phyloP scores from a whole-genome alignment of 768 basidiomycete species.

The Serpula lacrymans region DNA sequence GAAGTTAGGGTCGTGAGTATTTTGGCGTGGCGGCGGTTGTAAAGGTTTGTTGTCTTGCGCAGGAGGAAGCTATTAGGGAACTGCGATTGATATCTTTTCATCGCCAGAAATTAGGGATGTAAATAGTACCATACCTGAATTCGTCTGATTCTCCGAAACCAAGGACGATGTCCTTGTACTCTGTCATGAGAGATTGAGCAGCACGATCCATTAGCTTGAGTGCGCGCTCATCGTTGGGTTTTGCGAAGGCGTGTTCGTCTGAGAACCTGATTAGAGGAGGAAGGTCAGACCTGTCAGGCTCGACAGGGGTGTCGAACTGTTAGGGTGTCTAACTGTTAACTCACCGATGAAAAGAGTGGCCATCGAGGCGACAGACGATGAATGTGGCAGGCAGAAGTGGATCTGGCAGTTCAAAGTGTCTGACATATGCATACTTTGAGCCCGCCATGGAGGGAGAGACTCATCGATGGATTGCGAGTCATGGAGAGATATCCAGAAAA shows the following conservation, averaged over 20 bases:
- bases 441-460: constrained; percentile 78
- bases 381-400: constrained; percentile 79
- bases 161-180: constrained; percentile 78
- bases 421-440: constrained; percentile 90
- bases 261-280: constrained; percentile 60
- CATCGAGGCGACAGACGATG: constrained; percentile 85
- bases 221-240: constrained; percentile 90
- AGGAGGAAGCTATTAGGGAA: constrained; percentile 85
- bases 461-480: too few species aligned
- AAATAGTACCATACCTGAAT: constrained; percentile 84
- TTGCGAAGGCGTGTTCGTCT: constrained; percentile 74
- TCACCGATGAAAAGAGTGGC: constrained; percentile 91
- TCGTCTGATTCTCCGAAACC: constrained; percentile 98
- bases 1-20: constrained; percentile 82
- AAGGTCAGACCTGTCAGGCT: neutral
- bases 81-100: neutral
- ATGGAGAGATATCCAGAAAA: constrained; percentile 3
- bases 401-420: constrained; percentile 86
- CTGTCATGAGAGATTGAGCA: constrained; percentile 76
- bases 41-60: constrained; percentile 67
- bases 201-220: constrained; percentile 91
- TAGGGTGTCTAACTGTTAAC: constrained; percentile 13
- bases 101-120: neutral
- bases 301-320: neutral
- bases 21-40: constrained; percentile 85